Conservation (phyloP, 2,329 filamentous ascomycete genomes). For the Lecanosticta acicola region DNA sequence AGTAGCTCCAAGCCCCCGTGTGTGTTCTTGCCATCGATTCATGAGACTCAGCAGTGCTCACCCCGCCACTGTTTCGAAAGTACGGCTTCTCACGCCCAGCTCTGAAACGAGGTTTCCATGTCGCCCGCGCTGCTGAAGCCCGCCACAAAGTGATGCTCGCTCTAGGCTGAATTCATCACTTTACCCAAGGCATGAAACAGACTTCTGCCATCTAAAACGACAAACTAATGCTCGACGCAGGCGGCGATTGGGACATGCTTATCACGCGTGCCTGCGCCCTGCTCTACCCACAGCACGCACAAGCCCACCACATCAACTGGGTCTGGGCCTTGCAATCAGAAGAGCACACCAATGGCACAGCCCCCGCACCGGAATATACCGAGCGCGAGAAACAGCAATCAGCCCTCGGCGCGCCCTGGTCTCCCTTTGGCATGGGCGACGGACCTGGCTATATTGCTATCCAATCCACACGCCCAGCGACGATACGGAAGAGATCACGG, state of each 20-base stretch:
- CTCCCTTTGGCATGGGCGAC: not conserved
- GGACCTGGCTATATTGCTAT: constrained; percentile 2
- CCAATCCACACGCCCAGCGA: constrained; percentile 1
- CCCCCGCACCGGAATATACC: not conserved
- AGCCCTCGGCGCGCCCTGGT: not conserved
- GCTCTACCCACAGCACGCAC: constrained; percentile 49
- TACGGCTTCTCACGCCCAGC: constrained; percentile 40
- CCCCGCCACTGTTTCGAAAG: not conserved
- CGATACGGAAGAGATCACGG: not conserved
- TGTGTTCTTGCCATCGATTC: not conserved
- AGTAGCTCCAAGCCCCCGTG: constrained; percentile 43
- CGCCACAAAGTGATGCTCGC: constrained; percentile 62
- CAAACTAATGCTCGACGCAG: no score
- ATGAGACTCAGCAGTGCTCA: no score
- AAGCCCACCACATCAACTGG: constrained; percentile 56
- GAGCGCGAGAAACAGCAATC: not conserved
- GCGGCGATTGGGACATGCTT: constrained; percentile 65
- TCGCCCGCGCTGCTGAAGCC: constrained; percentile 14
- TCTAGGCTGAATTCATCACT: constrained; percentile 59
- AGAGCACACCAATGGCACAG: not conserved
- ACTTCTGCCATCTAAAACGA: no score
- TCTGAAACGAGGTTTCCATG: constrained; percentile 21
- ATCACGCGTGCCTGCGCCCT: constrained; percentile 57
- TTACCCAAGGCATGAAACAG: no score
- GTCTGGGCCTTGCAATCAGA: no score